Base-by-base conservation (phyloP, 2,329 filamentous ascomycete species). In the Colletotrichum liaoningense region DNA sequence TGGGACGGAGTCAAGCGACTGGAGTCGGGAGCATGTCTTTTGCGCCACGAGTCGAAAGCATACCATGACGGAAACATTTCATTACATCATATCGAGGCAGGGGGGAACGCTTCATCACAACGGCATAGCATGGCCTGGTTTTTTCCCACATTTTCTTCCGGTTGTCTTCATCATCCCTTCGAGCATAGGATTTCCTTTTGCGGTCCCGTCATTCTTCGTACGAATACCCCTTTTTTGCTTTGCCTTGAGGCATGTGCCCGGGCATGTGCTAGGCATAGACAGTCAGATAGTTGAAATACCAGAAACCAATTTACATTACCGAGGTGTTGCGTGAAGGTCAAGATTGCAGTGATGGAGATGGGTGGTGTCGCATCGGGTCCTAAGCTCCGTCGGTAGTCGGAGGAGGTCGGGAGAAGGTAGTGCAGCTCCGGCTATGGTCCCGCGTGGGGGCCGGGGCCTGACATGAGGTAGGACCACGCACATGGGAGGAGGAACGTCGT, bases 21-120 rank as follows among this genome's bases (percentile, higher is more conserved):
- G 70, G 66, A 65, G 70, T 73, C 68, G 59, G 70, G 60, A 59
- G 49, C 67, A 26, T 57, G 67, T 9, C 46, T 49, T 49, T 64
- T 69, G 57, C 54, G n/a, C 65, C 38, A 56, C 26, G 63, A 71
- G 65, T 65, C 58, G 38, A 59, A 59, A 64, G 57, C 38, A 62
- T 54, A 69, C 42, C 16, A 69, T 64, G 69, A 54, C n/a, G 42
- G 59, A 57, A 57, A n/a, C 54, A 59, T 69, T 69, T 72, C 46
- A 42, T 72, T 69, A 55, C 49, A 54, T 55, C 42, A 59, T 38
- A 64, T n/a, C 24, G 52, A 57, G 54, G 52, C 14, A 42, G 46
- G 16, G 58, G 24, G 16, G 58, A 11, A 14, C 49, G 58, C 49
- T 30, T 58, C 38, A 46, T 42, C 28, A 54, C 42, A 60, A 24